Conservation (phyloP, 441 rosid genomes). For the Hura crepitans region DNA sequence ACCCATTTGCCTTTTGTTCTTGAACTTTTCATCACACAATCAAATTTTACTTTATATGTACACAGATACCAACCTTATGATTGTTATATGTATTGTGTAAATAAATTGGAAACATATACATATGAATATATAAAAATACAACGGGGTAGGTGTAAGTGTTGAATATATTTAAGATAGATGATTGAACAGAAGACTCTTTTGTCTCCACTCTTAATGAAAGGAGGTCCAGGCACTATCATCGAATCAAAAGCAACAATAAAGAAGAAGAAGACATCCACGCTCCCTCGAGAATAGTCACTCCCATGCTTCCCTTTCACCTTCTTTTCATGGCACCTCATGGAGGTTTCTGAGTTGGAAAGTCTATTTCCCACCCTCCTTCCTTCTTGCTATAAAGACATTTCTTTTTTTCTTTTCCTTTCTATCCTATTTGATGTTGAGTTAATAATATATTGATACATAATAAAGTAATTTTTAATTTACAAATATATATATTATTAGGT, state of each 20-base stretch:
- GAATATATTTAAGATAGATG: constrained; percentile 21
- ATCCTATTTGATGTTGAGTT: too few relatives aligned
- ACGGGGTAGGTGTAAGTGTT: not conserved
- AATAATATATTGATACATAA: too few relatives aligned
- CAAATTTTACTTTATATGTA: not conserved
- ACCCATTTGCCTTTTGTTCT: not conserved
- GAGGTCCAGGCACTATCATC: constrained; percentile 36
- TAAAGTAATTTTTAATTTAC: too few relatives aligned
- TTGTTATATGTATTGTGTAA: too few relatives aligned
- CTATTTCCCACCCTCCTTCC: constrained; percentile 15
- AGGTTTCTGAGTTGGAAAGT: constrained; percentile 44
- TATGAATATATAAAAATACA: too few relatives aligned
- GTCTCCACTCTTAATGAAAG: constrained; percentile 33
- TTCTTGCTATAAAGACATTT: not conserved
- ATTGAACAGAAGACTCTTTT: constrained; percentile 40
- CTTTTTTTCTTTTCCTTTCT: not conserved
- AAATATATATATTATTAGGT: too few relatives aligned
- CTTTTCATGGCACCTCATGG: constrained; percentile 53
- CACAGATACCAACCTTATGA: not conserved
- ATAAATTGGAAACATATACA: too few relatives aligned
- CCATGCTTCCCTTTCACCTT: constrained; percentile 30
- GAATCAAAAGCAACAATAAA: constrained; percentile 25
- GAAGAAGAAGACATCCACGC: constrained; percentile 38
- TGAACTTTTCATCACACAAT: not conserved
- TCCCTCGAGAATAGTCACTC: constrained; percentile 48